Percentiles rank a stretch among this genome's conserved stretches.
Evolutionary conservation across 2,329 filamentous ascomycete species (phyloP).

Genomic region (Biscogniauxia sp.): DNA sequence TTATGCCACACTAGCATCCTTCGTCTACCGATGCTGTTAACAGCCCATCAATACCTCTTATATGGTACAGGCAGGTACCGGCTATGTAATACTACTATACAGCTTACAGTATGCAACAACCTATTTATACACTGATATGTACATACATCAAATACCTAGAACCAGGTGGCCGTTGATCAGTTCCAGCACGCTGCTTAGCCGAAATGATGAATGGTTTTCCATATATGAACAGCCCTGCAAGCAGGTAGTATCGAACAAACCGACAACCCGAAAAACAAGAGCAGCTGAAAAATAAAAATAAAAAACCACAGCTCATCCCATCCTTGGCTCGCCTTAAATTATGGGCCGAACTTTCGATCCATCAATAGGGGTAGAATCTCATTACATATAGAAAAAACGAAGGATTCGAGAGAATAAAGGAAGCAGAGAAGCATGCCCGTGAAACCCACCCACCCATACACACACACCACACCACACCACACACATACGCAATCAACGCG

Average conservation of each 20-base stretch:
- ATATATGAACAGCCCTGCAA: neutral
- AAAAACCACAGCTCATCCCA: neutral
- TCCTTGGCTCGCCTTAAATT: neutral
- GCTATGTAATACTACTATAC: neutral
- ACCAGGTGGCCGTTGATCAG: neutral
- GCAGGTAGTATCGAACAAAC: neutral
- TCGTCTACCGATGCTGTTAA: neutral
- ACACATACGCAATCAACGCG: neutral
- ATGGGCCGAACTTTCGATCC: neutral
- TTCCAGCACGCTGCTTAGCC: neutral
- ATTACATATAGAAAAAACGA: neutral
- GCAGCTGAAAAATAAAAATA: neutral
- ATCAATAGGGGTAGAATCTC: no score
- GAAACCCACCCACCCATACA: neutral
- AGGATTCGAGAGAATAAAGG: neutral
- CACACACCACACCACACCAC: no score
- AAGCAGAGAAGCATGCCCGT: neutral
- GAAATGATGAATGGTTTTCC: neutral
- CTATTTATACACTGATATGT: no score
- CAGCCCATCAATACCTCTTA: neutral
- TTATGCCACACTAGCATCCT: neutral
- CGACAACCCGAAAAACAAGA: neutral
- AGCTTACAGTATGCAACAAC: neutral
- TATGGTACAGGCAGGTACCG: no score
- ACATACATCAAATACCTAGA: neutral